Evolutionary conservation across 225 moss, liverwort and hornwort species (phyloP), one percentile per base, ranked within the genome.

Genomic region (Rhytidiadelphus loreus): DNA sequence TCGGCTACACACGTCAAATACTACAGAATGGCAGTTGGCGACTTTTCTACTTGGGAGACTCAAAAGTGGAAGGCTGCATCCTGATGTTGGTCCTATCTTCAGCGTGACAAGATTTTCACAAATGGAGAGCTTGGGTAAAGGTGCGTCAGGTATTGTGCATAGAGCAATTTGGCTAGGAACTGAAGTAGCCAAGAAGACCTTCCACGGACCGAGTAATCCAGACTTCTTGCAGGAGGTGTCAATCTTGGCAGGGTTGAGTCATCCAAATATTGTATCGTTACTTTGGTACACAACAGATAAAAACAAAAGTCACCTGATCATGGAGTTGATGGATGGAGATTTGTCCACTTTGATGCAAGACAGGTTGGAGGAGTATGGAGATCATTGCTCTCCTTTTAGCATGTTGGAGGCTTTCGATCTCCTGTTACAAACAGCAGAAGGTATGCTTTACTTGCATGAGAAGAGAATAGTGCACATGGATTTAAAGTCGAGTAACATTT

Each of bases 61-160:
- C 7, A 2, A 6, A 16, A 56, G 16, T 6, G 9, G 0, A 26
- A 78, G 77, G 2, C n/a, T 78, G 11, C 0, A 56, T 16, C 26
- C 57, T 57, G 57, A 1, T 78, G n/a, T 39, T 9, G 78, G 57
- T n/a, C 16, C 52, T 52, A 52, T 52, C 52, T 78, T 78, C 0
- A 78, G n/a, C 78, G 25, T 26, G 78, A 56, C 10, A 17, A 78
- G 78, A 4, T 56, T 78, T 16, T 16, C n/a, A 78, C 56, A 26
- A 55, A 78, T 15, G 56, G n/a, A 56, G 78, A 56, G 78, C 56
- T 56, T 78, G 56, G 78, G 78, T 56, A n/a, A 25, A 78, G 78
- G 78, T 7, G 56, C 16, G 16, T 56, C 78, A n/a, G 56, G 4
- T 25, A 4, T 7, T 56, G 78, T 56, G 56, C 26, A 37, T 56